Evolutionary conservation across 192 early-diverging fungal species (phyloP), one percentile per base, ranked within the genome.

Genomic region (Coemansia sp.): DNA sequence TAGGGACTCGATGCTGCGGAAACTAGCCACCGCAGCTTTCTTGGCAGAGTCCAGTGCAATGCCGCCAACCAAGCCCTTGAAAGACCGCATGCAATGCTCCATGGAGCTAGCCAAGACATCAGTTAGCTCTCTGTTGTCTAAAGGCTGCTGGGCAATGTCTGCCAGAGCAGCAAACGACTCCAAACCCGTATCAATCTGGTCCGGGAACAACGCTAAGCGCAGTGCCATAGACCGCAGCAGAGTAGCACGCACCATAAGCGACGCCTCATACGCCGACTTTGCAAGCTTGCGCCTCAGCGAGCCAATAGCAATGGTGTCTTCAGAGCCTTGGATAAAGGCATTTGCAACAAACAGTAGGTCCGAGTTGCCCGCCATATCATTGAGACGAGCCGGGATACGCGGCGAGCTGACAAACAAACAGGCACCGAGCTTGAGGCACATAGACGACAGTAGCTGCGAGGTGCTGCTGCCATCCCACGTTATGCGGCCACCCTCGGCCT

Each of bases 391-490:
- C 43, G 51, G 28, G 51, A 7, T 16, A 9, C 51, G 48, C 51
- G 21, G 5, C 10, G 28, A 9, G 18, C 11, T 46, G 14, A 18
- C 62, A 63, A 65, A 40, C 45, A 71, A 26, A 11, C 21, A 34
- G 3, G 28, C 38, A 1, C 60, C 65, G 33, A 77, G 20, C 3
- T 39, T 33, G 24, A 71, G 57, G n/a, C 69, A 67, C 33, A 66
- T 31, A 2, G 31, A 36, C 1, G 55, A 61, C 2, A 67, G 20
- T 1, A 33, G 31, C 11, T 26, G 36, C 26, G 74, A 39, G 9
- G 20, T 21, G 5, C 28, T 26, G 36, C 42, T 57, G 23, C 53
- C 56, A n/a, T 72, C 75, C 75, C 75, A 77, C 11, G 20, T 11
- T 3, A 68, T 23, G 2, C 21, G 39, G 31, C 75, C 66, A 35